phyloP scores from a whole-genome alignment of 306 rosid genomes.

The Rosa multiflora region DNA sequence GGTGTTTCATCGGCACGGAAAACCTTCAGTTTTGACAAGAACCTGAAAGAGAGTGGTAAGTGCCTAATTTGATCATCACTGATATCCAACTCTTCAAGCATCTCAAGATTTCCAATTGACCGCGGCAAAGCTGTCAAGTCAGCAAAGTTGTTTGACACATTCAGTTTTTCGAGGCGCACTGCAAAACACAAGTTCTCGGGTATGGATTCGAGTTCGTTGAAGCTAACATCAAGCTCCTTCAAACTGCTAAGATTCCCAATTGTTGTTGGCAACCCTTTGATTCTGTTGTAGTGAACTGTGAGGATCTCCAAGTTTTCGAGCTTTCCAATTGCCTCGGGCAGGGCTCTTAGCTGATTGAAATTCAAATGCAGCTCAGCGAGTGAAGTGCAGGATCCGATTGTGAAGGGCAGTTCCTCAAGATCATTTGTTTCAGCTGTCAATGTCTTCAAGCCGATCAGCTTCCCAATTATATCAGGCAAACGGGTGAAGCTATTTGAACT shows the following conservation, averaged over 20 bases:
- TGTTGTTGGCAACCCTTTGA: constrained; percentile 70
- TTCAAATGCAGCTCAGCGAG: constrained; percentile 59
- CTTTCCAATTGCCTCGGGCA: constrained; percentile 93
- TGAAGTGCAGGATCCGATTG: constrained; percentile 71
- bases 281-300: constrained; percentile 77
- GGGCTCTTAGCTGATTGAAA: constrained; percentile 77
- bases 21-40: constrained; percentile 61
- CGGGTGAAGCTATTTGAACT: constrained; percentile 64
- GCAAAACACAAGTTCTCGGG: constrained; percentile 78
- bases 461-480: constrained; percentile 67
- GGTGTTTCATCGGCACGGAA: constrained; percentile 77
- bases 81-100: constrained; percentile 93
- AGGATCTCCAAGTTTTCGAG: constrained; percentile 66
- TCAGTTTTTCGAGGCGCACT: constrained; percentile 57
- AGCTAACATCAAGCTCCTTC: constrained; percentile 89
- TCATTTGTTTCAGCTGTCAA: constrained; percentile 66
- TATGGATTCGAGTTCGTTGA: constrained; percentile 70
- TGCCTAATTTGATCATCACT: constrained; percentile 76
- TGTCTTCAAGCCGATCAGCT: constrained; percentile 58
- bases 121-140: constrained; percentile 79
- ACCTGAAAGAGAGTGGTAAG: constrained; percentile 74
- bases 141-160: constrained; percentile 76
- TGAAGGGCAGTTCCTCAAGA: constrained; percentile 77
- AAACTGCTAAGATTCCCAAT: constrained; percentile 57
- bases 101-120: constrained; percentile 80